Conservation (phyloP, 2,329 filamentous ascomycete genomes). For the Tolypocladium tropicale region DNA sequence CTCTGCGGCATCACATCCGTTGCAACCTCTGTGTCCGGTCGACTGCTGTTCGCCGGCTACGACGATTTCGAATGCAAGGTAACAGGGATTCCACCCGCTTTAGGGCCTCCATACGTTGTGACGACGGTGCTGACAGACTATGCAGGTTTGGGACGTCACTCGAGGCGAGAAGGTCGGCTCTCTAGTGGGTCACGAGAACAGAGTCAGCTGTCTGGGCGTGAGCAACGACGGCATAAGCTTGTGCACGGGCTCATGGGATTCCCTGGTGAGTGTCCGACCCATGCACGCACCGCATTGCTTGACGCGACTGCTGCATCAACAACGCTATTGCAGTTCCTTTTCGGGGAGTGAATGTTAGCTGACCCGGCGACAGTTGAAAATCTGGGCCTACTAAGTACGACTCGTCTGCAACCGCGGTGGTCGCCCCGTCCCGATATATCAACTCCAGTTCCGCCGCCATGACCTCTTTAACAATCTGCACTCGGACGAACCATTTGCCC, state of each 20-base stretch:
- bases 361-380: slow-evolving; percentile 54
- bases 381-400: slow-evolving; percentile 64
- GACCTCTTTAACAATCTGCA: slow-evolving; percentile 17
- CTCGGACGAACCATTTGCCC: slow-evolving; percentile 20
- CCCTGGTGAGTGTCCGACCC: slow-evolving; percentile 59
- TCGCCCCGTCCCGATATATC: slow-evolving; percentile 17
- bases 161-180: slow-evolving; percentile 96
- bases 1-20: slow-evolving; percentile 97
- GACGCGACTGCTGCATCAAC: not conserved
- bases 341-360: not conserved
- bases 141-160: slow-evolving; percentile 92
- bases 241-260: slow-evolving; percentile 99
- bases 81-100: slow-evolving; percentile 19
- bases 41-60: slow-evolving; percentile 91
- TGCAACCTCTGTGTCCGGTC: slow-evolving; percentile 91
- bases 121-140: slow-evolving; percentile 4
- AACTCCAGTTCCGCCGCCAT: slow-evolving; percentile 15
- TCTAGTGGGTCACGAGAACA: slow-evolving; percentile 94
- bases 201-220: slow-evolving; percentile 95
- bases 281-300: not conserved
- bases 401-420: slow-evolving; percentile 12
- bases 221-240: slow-evolving; percentile 99
- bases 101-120: not conserved
- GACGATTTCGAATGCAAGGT: slow-evolving; percentile 99
- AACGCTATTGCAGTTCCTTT: not conserved